Percentiles rank a stretch among this genome's conserved stretches.
phyloP scores from a whole-genome alignment of 164 flowering plant genomes.

The Kalanchoe fedtschenkoi region DNA sequence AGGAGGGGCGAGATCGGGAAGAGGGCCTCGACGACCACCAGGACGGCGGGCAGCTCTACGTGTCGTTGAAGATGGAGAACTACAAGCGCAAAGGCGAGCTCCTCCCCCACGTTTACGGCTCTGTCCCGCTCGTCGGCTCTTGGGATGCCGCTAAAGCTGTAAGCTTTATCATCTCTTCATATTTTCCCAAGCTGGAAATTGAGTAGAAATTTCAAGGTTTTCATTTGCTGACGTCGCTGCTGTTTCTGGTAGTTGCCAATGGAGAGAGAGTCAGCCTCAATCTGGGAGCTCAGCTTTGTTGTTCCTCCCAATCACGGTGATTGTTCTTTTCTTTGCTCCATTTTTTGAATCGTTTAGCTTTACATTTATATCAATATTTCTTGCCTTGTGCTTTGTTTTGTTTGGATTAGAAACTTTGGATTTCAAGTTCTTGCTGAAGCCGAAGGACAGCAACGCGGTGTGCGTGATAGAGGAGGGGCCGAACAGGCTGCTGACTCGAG shows the following conservation, averaged over 20 bases:
- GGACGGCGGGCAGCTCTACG: conserved; percentile 76
- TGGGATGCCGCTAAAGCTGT: conserved; percentile 94
- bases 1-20: conserved; percentile 38
- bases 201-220: background rate
- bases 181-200: background rate
- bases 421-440: conserved; percentile 93
- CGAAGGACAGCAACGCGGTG: conserved; percentile 42
- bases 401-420: conserved; percentile 54
- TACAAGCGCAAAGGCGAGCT: conserved; percentile 49
- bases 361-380: background rate
- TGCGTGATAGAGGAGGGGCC: conserved; percentile 85
- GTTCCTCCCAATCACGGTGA: conserved; percentile 92
- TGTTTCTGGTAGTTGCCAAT: conserved; percentile 40
- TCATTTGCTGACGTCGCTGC: background rate
- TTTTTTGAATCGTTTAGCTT: background rate
- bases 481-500: conserved; percentile 51
- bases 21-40: conserved; percentile 27
- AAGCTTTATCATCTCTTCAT: background rate
- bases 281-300: conserved; percentile 91
- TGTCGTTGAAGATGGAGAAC: conserved; percentile 88
- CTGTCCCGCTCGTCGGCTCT: conserved; percentile 84
- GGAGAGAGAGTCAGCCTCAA: conserved; percentile 88
- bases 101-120: conserved; percentile 84
- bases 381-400: background rate
- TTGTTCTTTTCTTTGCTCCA: background rate